Conservation (phyloP, 2,329 filamentous ascomycete genomes). For the Fusarium irregulare region DNA sequence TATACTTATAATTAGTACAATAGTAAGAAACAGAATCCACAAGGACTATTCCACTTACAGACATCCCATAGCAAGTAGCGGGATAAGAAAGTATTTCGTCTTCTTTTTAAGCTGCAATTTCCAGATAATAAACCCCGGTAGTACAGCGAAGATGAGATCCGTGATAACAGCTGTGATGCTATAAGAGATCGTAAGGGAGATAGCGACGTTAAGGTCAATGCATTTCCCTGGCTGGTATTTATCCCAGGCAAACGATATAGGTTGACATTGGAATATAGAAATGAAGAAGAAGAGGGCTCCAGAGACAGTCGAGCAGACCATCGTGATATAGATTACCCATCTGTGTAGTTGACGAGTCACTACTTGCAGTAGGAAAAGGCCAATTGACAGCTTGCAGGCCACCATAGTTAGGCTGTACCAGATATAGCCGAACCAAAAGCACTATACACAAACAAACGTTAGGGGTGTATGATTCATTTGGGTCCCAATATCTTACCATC, state of each 20-base stretch:
- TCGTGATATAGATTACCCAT: constrained; percentile 46
- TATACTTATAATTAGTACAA: constrained; percentile 22
- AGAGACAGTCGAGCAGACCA: constrained; percentile 42
- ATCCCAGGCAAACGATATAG: constrained; percentile 47
- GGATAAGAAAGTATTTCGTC: constrained; percentile 61
- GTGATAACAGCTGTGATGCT: constrained; percentile 58
- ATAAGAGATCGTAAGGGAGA: constrained; percentile 61
- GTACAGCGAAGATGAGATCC: constrained; percentile 60
- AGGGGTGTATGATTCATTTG: not conserved
- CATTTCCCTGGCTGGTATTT: constrained; percentile 42
- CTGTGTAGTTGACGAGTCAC: constrained; percentile 26
- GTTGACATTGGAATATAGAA: constrained; percentile 47
- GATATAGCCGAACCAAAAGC: constrained; percentile 47
- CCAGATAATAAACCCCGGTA: constrained; percentile 64
- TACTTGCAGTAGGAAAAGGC: constrained; percentile 50
- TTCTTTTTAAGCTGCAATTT: constrained; percentile 61
- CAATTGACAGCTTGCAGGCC: constrained; percentile 51
- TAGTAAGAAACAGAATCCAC: rapidly evolving
- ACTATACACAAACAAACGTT: constrained; percentile 8
- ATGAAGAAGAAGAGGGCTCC: constrained; percentile 49
- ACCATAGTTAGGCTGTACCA: constrained; percentile 45
- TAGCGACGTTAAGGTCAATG: constrained; percentile 53
- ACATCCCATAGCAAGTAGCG: constrained; percentile 66
- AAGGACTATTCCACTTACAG: constrained; percentile 44
- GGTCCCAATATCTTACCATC: constrained; percentile 41